Conservation (phyloP, 768 basidiomycete species). For the Lepiota subincarnata region DNA sequence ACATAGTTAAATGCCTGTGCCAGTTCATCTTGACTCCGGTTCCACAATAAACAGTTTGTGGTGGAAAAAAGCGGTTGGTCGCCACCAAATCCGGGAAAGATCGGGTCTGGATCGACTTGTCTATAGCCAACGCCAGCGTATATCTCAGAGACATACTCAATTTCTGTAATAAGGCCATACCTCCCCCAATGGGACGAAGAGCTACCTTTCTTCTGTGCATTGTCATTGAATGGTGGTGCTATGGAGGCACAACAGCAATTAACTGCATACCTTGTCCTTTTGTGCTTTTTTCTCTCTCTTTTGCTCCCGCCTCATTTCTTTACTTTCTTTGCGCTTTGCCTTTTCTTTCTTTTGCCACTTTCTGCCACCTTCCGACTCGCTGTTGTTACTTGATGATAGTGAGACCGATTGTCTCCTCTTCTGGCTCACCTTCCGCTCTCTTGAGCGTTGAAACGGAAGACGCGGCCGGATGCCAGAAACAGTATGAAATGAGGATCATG, state of each 20-base stretch:
- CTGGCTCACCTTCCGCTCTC: constrained; percentile 20
- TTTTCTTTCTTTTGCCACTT: constrained; percentile 42
- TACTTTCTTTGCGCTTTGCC: constrained; percentile 44
- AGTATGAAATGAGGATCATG: too few species aligned
- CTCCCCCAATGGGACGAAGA: constrained; percentile 81
- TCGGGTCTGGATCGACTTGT: not conserved
- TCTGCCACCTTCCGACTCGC: constrained; percentile 29
- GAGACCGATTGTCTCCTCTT: constrained; percentile 32
- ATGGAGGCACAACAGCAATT: constrained; percentile 23
- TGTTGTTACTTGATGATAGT: constrained; percentile 30
- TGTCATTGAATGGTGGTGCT: not conserved
- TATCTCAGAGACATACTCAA: constrained; percentile 60
- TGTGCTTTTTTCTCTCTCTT: constrained; percentile 60
- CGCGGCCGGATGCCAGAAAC: too few species aligned
- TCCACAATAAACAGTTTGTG: constrained; percentile 16
- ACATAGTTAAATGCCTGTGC: constrained; percentile 8
- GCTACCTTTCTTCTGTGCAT: constrained; percentile 47
- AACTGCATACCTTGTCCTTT: constrained; percentile 41
- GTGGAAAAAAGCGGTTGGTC: constrained; percentile 20
- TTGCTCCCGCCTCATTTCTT: constrained; percentile 27
- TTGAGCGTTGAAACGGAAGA: constrained; percentile 24
- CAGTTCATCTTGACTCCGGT: not conserved
- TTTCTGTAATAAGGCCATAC: constrained; percentile 80
- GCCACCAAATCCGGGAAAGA: constrained; percentile 21
- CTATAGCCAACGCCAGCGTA: not conserved